Percentiles rank a stretch among this genome's conserved stretches.
These are phyloP conservation scores for Ogataea nitratoaversa DNA, from an alignment of 805 yeast species.

Conservation along the genomic window DNA sequence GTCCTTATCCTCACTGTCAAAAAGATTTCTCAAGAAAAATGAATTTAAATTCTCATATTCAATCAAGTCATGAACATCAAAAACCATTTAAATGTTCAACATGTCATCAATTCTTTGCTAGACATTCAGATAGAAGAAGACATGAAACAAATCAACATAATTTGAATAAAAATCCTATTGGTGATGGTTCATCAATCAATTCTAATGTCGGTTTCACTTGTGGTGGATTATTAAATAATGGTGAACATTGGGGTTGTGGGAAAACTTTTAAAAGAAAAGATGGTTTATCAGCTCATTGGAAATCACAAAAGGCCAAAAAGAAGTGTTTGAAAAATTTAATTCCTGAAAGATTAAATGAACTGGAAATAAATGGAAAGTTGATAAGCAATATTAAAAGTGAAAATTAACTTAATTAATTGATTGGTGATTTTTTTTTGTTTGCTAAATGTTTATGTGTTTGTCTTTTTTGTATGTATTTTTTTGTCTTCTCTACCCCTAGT, in stretches of 20 bases:
- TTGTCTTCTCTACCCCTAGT: not conserved
- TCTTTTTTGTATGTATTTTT: not conserved
- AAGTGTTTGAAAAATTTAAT: slow-evolving; percentile 25
- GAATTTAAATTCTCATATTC: slow-evolving; percentile 31
- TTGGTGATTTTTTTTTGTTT: not conserved
- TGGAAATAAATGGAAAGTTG: slow-evolving; percentile 10
- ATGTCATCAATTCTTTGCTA: slow-evolving; percentile 30
- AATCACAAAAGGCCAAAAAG: slow-evolving; percentile 30
- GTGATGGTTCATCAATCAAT: too few species aligned
- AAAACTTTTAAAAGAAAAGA: slow-evolving; percentile 33
- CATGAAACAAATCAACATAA: slow-evolving; percentile 33
- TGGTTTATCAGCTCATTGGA: slow-evolving; percentile 35
- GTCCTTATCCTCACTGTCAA: slow-evolving; percentile 26
- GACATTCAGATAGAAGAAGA: slow-evolving; percentile 32
- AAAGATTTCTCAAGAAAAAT: slow-evolving; percentile 31
- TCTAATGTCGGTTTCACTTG: slow-evolving; percentile 23
- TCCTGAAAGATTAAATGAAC: slow-evolving; percentile 2
- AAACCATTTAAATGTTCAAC: slow-evolving; percentile 29
- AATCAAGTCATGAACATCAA: slow-evolving; percentile 31
- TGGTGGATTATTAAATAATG: slow-evolving; percentile 27
- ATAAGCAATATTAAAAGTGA: too few species aligned
- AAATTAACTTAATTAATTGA: too few species aligned
- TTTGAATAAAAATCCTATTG: too few species aligned
- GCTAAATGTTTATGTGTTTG: not conserved
- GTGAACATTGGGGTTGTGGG: slow-evolving; percentile 33